These are phyloP conservation scores for Penicillium lagena DNA, from an alignment of 495 filamentous ascomycete genomes.

Conservation along the genomic window DNA sequence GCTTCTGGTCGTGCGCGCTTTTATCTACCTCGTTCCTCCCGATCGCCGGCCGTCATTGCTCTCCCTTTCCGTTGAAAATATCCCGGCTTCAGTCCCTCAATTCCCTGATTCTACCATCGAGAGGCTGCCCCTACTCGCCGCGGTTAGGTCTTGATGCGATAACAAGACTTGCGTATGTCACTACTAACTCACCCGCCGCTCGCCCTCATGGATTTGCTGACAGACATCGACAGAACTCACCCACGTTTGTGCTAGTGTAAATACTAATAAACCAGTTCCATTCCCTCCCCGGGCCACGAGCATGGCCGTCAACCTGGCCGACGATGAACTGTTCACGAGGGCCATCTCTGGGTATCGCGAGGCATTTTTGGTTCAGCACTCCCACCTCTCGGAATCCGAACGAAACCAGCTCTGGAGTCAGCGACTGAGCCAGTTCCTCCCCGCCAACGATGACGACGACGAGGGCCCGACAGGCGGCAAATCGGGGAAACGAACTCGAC, in stretches of 20 bases:
- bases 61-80: too few species aligned
- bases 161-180: background rate
- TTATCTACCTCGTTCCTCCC: too few species aligned
- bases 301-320: constrained; percentile 34
- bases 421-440: constrained; percentile 36
- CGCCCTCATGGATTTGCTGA: too few species aligned
- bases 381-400: constrained; percentile 40
- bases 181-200: too few species aligned
- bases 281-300: constrained; percentile 5
- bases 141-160: background rate
- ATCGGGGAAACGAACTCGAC: constrained; percentile 40
- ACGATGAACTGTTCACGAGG: constrained; percentile 40
- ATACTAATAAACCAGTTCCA: constrained; percentile 23
- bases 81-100: too few species aligned
- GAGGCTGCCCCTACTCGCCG: too few species aligned
- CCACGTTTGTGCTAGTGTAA: background rate
- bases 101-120: too few species aligned
- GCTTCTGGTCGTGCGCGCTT: too few species aligned
- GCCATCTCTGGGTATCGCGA: constrained; percentile 42
- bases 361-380: constrained; percentile 37
- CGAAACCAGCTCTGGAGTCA: constrained; percentile 39
- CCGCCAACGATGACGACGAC: constrained; percentile 15
- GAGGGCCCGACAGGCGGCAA: constrained; percentile 16
- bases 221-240: background rate
- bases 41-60: too few species aligned